Evolutionary conservation across 139 green algal genomes (phyloP), one percentile per base, ranked within the genome.

Genomic region (Chlorella vulgaris): DNA sequence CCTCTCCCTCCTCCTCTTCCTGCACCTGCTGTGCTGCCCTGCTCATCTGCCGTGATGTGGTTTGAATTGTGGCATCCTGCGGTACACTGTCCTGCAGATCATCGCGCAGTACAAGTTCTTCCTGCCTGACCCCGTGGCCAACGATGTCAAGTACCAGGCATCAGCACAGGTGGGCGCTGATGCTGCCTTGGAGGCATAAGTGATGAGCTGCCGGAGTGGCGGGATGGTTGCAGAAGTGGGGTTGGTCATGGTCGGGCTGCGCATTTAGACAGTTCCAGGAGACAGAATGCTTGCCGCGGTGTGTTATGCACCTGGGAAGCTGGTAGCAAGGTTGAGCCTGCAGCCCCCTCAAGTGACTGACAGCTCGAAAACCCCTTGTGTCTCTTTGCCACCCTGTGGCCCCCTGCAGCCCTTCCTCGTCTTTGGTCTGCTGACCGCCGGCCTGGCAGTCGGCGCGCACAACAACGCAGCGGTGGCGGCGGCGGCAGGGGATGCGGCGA

Each of bases 101-200:
- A 96, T 94, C 87, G 93, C 94, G 77, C 95, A 99, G 81, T 67
- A 92, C 85, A 97, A 96, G 90, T 98, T 95, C 91, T 98, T 99
- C 85, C 88, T 99, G 61, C 94, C 94, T 10, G 96, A 99, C 90
- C 96, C 96, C 53, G 93, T 99, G 76, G 93, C 94, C 76, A 98
- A 99, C 78, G 96, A 99, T 84, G 96, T 99, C 69, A 97, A 97
- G 76, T 93, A 93, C 82, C 89, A 92, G 73, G 88, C 88, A 22
- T 85, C 84, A 35, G 84, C 84, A 33, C 84, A 87, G 75, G 74
- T 80, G 53, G 24, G 73, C 6, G 38, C 38, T 74, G 66, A 3
- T 21, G 66, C 66, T 35, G 36, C 5, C 2, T 4, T 21, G 66
- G 21, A 13, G 36, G n/a, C 15, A 19, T 26, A n/a, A 1, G 62